These are phyloP conservation scores for Chernovozyma sophiae-reginae DNA, from an alignment of 1,139 yeast species.

Conservation along the genomic window DNA sequence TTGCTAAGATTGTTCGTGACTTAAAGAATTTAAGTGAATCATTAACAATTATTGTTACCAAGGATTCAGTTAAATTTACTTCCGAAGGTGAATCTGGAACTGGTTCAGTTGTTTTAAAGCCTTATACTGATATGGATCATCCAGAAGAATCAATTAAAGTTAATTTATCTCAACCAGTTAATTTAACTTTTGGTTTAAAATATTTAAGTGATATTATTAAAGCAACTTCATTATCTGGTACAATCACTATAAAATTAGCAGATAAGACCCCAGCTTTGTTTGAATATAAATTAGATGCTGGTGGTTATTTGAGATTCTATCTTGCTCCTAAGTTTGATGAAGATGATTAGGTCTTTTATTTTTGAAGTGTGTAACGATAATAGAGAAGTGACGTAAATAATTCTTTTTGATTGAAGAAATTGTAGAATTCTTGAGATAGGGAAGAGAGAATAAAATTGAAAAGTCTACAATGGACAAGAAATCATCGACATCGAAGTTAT, in stretches of 20 bases:
- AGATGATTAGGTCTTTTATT: conserved; percentile 48
- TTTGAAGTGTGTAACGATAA: neutral
- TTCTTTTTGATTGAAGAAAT: too few species aligned
- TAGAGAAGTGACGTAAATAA: too few species aligned
- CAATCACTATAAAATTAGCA: conserved; percentile 81
- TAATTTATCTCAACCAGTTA: conserved; percentile 81
- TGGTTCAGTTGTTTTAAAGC: conserved; percentile 84
- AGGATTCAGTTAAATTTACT: conserved; percentile 85
- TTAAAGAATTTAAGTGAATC: conserved; percentile 84
- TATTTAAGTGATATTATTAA: conserved; percentile 88
- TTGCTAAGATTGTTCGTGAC: conserved; percentile 87
- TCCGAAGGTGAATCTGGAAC: conserved; percentile 93
- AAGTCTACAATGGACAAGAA: too few species aligned
- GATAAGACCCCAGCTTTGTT: conserved; percentile 92
- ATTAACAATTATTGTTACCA: conserved; percentile 78
- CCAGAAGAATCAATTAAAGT: conserved; percentile 74
- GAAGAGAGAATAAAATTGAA: too few species aligned
- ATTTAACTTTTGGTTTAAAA: conserved; percentile 86
- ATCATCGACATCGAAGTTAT: too few species aligned
- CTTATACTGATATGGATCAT: conserved; percentile 74
- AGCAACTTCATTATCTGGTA: conserved; percentile 73
- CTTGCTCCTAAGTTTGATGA: conserved; percentile 97
- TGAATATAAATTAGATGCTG: conserved; percentile 81
- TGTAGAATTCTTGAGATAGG: too few species aligned
- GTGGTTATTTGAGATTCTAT: conserved; percentile 93